phyloP scores from a whole-genome alignment of 768 basidiomycete species.

The Tricholoma terreum region DNA sequence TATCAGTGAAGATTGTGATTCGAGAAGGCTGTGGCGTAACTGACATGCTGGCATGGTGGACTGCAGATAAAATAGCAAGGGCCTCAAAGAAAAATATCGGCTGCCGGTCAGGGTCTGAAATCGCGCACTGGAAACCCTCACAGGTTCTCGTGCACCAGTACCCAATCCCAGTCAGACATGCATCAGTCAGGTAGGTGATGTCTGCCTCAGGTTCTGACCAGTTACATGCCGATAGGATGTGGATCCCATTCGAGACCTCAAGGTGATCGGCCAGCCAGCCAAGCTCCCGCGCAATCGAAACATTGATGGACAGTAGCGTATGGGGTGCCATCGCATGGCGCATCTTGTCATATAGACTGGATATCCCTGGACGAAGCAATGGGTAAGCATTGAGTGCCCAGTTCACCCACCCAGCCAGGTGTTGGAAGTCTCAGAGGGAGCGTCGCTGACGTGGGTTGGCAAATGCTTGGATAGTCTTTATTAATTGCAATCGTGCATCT shows the following conservation, averaged over 20 bases:
- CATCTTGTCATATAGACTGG: too few relatives aligned
- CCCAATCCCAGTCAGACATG: constrained; percentile 17
- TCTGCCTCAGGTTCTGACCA: constrained; percentile 17
- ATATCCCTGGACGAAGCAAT: constrained; percentile 25
- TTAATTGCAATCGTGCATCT: too few relatives aligned
- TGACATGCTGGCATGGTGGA: not conserved
- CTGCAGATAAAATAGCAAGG: constrained; percentile 14
- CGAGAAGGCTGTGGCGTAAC: not conserved
- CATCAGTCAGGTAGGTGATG: constrained; percentile 20
- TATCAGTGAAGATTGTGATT: constrained; percentile 25
- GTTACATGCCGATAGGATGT: constrained; percentile 14
- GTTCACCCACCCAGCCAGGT: constrained; percentile 34
- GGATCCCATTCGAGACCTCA: constrained; percentile 12
- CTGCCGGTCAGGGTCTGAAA: not conserved
- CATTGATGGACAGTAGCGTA: constrained; percentile 21
- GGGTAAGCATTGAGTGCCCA: too few relatives aligned
- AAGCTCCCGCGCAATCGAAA: constrained; percentile 19
- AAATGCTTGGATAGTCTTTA: too few relatives aligned
- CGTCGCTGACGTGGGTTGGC: too few relatives aligned
- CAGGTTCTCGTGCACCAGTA: constrained; percentile 16
- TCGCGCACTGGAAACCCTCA: constrained; percentile 8
- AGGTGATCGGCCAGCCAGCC: constrained; percentile 28
- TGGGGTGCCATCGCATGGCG: constrained; percentile 15
- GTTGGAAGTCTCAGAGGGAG: constrained; percentile 23
- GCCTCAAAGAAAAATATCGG: constrained; percentile 27